Conservation (phyloP, 192 early-diverging fungal species). For the Kickxella alabastrina region DNA sequence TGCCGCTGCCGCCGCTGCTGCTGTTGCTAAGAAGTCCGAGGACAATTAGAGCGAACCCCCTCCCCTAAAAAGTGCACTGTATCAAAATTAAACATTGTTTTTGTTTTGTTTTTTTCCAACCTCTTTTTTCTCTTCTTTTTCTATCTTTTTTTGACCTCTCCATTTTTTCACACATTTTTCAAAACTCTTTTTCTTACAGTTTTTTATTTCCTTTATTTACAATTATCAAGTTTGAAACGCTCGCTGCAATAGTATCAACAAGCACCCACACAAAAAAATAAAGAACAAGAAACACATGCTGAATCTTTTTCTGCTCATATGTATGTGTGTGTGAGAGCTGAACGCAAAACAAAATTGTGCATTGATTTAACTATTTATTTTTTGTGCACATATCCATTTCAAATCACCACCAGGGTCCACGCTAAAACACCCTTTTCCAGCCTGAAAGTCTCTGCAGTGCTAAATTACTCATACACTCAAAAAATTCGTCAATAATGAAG, state of each 20-base stretch:
- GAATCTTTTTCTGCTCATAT: no score
- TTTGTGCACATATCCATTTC: background rate
- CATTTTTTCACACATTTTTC: background rate
- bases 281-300: no score
- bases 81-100: background rate
- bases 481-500: no score
- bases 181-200: constrained; percentile 4
- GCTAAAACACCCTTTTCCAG: no score
- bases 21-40: constrained; percentile 10
- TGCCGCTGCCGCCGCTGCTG: constrained; percentile 10
- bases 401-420: no score
- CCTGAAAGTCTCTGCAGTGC: no score
- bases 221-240: no score
- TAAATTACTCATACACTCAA: no score
- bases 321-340: no score
- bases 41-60: constrained; percentile 11
- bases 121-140: background rate
- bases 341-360: background rate
- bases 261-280: no score
- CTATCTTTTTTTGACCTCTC: constrained; percentile 9
- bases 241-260: background rate
- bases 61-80: background rate
- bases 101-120: background rate
- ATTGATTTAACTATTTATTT: background rate
- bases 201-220: constrained; percentile 2